These are phyloP conservation scores for Nicotiana obtusifolia DNA, from an alignment of 257 asterid genomes.

Conservation along the genomic window DNA sequence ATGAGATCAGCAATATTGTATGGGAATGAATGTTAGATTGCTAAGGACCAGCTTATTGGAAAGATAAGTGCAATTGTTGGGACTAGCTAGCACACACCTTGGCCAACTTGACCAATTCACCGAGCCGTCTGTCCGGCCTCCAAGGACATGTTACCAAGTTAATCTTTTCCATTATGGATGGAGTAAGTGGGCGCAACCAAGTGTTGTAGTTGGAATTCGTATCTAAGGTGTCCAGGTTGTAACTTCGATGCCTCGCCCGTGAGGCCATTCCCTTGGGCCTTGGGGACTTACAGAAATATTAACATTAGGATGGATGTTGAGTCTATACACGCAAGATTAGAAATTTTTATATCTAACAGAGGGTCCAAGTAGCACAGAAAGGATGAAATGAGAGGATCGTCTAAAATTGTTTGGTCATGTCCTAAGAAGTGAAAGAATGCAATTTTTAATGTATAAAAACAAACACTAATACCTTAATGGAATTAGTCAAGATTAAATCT, in stretches of 20 bases:
- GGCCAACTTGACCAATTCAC: not conserved
- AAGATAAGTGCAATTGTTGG: not conserved
- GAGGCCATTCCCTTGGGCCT: not conserved
- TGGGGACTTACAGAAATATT: not conserved
- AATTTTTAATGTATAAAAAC: not conserved
- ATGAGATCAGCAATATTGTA: not conserved
- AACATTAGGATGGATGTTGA: not conserved
- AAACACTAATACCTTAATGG: not conserved
- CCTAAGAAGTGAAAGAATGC: not conserved
- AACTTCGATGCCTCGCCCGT: not conserved
- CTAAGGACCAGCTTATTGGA: not conserved
- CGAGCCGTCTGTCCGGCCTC: not conserved
- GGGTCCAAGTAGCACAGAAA: not conserved
- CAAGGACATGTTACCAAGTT: not conserved
- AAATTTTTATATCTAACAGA: not conserved
- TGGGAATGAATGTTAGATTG: not conserved
- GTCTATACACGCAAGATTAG: not conserved
- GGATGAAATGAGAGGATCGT: not conserved
- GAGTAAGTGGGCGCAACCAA: not conserved
- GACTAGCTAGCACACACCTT: not conserved
- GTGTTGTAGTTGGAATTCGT: not conserved
- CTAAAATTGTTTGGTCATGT: not conserved
- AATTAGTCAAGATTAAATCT: not conserved
- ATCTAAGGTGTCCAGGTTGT: not conserved
- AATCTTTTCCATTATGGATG: not conserved